Evolutionary conservation across 257 asterid species (phyloP).

Genomic region (Anisodus acutangulus): DNA sequence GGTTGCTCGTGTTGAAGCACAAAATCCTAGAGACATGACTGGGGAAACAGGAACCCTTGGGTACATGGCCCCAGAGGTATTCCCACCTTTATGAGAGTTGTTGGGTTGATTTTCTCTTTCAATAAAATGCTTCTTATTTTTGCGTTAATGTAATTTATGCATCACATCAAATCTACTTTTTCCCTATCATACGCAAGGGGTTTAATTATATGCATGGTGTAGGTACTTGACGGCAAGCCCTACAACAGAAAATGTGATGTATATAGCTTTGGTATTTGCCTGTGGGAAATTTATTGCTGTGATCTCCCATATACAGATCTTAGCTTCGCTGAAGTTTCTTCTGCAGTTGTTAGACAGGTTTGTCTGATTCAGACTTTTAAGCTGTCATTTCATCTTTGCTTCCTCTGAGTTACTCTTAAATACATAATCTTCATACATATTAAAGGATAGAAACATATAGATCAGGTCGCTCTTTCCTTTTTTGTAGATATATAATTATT

Average conservation of each 20-base stretch:
- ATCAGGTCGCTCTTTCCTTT: not conserved
- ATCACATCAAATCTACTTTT: not conserved
- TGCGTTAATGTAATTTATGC: not conserved
- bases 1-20: conserved; percentile 95
- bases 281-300: no score
- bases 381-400: no score
- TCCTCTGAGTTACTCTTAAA: not conserved
- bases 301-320: no score
- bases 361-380: no score
- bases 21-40: conserved; percentile 91
- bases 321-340: no score
- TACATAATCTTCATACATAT: not conserved
- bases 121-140: not conserved
- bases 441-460: not conserved
- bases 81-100: not conserved
- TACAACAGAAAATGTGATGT: no score
- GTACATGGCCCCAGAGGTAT: conserved; percentile 98
- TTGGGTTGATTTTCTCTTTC: no score
- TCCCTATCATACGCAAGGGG: not conserved
- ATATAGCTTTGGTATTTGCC: no score
- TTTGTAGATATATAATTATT: no score
- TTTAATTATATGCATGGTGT: not conserved
- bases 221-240: no score
- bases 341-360: no score
- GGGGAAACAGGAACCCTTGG: conserved; percentile 99